phyloP scores from a whole-genome alignment of 2,329 filamentous ascomycete genomes.

The Microdochium paspali region DNA sequence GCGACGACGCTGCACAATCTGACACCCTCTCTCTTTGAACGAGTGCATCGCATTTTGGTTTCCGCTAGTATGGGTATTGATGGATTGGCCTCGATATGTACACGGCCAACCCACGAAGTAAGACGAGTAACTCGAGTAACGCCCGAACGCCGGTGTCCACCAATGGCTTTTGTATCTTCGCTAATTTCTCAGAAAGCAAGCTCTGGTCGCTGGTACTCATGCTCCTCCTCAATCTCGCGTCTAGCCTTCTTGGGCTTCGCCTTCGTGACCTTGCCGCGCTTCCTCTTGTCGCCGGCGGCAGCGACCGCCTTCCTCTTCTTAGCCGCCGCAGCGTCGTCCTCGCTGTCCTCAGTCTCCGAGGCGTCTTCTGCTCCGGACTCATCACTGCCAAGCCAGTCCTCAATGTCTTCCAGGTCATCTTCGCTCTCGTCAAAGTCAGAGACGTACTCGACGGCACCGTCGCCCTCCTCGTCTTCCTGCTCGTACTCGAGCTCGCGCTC shows the following conservation, averaged over 20 bases:
- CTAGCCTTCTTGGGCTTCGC: constrained; percentile 46
- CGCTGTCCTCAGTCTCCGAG: constrained; percentile 47
- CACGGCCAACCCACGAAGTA: background rate
- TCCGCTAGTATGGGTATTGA: background rate
- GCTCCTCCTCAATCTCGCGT: constrained; percentile 68
- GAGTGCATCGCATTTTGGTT: background rate
- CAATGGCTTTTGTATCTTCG: background rate
- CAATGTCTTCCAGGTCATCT: constrained; percentile 68
- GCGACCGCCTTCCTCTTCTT: constrained; percentile 29
- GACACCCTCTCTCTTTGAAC: background rate
- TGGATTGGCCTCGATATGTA: background rate
- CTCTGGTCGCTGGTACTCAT: constrained; percentile 19
- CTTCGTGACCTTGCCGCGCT: constrained; percentile 24
- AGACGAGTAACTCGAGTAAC: constrained; percentile 1
- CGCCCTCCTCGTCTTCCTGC: constrained; percentile 62
- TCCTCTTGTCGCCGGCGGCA: constrained; percentile 38
- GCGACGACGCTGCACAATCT: background rate
- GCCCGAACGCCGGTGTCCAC: constrained; percentile 2
- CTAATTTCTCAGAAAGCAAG: constrained; percentile 17
- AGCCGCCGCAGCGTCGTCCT: constrained; percentile 46
- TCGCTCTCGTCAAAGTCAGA: constrained; percentile 82
- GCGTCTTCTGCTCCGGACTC: constrained; percentile 50
- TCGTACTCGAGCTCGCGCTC: constrained; percentile 49
- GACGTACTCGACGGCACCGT: constrained; percentile 82
- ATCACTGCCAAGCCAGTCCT: constrained; percentile 84